Conservation (phyloP, 257 asterid genomes). For the Solanum chilense region DNA sequence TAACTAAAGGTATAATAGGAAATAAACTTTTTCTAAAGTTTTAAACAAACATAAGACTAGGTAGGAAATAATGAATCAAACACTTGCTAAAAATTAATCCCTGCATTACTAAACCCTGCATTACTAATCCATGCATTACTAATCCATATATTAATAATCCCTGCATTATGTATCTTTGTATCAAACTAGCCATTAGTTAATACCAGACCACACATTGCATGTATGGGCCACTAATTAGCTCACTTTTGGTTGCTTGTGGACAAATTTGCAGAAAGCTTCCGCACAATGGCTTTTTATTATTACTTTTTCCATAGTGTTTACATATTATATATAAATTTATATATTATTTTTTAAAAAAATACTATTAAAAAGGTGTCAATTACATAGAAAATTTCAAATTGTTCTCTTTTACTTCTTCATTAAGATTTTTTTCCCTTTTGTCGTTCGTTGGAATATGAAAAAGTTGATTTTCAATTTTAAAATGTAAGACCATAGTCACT, state of each 20-base stretch:
- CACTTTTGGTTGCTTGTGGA: not conserved
- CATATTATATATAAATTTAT: not conserved
- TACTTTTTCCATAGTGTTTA: not conserved
- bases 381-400: not conserved
- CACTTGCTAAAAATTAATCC: too few species aligned
- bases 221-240: not conserved
- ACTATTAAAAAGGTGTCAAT: not conserved
- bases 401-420: not conserved
- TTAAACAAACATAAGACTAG: too few species aligned
- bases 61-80: too few species aligned
- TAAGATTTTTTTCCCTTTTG: not conserved
- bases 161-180: too few species aligned
- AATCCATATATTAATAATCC: too few species aligned
- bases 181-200: too few species aligned
- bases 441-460: not conserved
- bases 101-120: too few species aligned
- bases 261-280: not conserved
- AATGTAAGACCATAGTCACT: not conserved
- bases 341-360: too few species aligned
- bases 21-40: too few species aligned
- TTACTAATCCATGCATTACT: too few species aligned
- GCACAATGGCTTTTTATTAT: not conserved
- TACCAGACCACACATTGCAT: not conserved
- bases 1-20: too few species aligned
- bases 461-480: not conserved